Base-by-base conservation (phyloP, 768 basidiomycete species). In the Serendipita sp. region DNA sequence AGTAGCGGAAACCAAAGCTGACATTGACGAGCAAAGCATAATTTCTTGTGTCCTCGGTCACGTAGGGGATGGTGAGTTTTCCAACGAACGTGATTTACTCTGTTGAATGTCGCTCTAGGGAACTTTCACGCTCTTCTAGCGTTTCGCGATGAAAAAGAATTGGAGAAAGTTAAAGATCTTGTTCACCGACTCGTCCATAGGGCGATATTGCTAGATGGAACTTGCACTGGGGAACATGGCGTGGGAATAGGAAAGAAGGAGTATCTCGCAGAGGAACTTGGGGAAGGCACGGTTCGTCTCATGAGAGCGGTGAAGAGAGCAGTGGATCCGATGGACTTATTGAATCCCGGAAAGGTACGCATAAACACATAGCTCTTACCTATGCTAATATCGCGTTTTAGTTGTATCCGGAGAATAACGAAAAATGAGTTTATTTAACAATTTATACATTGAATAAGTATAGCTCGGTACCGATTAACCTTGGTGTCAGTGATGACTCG, bases 191-290 rank as follows among this genome's bases (percentile, higher is more conserved):
- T 89, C 56, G 80, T 89, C 4, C 77, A 83, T 67, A 80, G 86
- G n/a, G 88, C 88, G 3, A 77, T 90, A 45, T 76, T 78, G 13
- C 75, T 89, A 64, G 88, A 89, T 67, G 88, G 88, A 51, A 89
- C 88, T 18, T 89, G 88, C 86, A 89, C 87, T 2, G 89, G 89
- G 7, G 90, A 93, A 72, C 91, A 93, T 72, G 91, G 91, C 0
- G 86, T 93, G 13, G 91, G 92, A 0, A 74, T 92, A 4, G 91
- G 91, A 8, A 93, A 93, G 76, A 86, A 83, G 69, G 82, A 87
- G 70, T 95, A 89, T 73, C 80, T 97, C 1, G 72, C 76, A 16
- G 79, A 85, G n/a, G 94, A 97, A 72, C 80, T 97, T 0, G 94
- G 94, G 0, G 77, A 76, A 53, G 85, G 83, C 3, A 94, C 92